These are phyloP conservation scores for Firmiana major DNA, from an alignment of 345 rosid genomes.

Conservation along the genomic window DNA sequence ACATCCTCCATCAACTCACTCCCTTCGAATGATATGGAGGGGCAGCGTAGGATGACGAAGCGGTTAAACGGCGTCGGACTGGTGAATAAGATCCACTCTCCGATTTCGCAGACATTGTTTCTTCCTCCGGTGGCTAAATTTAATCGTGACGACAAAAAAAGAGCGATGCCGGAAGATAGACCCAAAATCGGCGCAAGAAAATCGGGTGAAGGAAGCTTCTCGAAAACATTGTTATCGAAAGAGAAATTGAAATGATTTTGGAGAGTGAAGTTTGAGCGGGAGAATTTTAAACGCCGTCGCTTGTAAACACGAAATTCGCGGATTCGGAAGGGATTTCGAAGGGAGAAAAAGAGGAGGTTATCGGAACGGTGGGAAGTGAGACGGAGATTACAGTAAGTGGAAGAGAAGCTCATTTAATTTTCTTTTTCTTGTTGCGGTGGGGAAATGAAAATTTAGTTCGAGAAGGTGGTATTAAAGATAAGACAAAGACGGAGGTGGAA, in stretches of 20 bases:
- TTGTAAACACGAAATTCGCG: constrained; percentile 39
- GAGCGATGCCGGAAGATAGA: constrained; percentile 59
- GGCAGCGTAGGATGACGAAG: constrained; percentile 81
- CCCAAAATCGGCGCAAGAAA: constrained; percentile 51
- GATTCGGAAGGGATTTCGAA: constrained; percentile 13
- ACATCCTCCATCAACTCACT: constrained; percentile 48
- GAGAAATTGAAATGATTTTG: constrained; percentile 37
- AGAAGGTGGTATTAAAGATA: not conserved
- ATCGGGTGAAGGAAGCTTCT: constrained; percentile 37
- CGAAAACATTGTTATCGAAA: constrained; percentile 31
- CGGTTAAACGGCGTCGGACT: constrained; percentile 90
- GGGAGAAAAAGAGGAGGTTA: not conserved
- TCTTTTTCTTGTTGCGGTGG: not conserved
- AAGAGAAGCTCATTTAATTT: constrained; percentile 12
- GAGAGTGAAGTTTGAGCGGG: constrained; percentile 24
- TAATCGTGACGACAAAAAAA: constrained; percentile 34
- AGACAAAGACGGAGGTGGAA: not conserved
- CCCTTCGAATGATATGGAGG: constrained; percentile 55
- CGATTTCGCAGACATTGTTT: constrained; percentile 30
- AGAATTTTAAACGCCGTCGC: constrained; percentile 48
- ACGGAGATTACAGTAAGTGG: constrained; percentile 25
- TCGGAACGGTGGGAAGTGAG: constrained; percentile 29
- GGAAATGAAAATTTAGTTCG: not conserved
- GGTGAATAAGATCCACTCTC: constrained; percentile 78
- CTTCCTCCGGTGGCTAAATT: constrained; percentile 1